Evolutionary conservation across 768 basidiomycete genomes (phyloP).

Genomic region (Pisolithus orientalis): DNA sequence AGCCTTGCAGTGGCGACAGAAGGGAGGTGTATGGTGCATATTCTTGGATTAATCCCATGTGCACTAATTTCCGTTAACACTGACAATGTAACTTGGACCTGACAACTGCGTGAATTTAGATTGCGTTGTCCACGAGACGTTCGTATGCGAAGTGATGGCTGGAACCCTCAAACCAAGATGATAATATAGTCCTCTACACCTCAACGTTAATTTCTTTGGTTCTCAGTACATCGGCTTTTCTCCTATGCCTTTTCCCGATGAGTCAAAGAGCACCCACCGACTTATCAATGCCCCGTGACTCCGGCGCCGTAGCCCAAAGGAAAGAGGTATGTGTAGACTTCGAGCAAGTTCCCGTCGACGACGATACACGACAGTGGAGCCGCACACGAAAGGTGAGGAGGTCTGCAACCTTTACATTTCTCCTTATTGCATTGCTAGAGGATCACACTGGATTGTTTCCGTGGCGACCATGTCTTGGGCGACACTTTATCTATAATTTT

Average conservation of each 20-base stretch:
- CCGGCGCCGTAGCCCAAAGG: background rate
- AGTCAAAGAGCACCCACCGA: too few species aligned
- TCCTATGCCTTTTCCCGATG: too few species aligned
- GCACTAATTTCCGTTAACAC: background rate
- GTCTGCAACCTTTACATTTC: background rate
- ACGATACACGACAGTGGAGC: slow-evolving; percentile 63
- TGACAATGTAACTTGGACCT: background rate
- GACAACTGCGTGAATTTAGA: background rate
- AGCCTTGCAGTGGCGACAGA: background rate
- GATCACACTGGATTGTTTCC: slow-evolving; percentile 22
- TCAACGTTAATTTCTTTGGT: too few species aligned
- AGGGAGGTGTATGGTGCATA: background rate
- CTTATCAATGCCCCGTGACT: too few species aligned
- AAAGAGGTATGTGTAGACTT: slow-evolving; percentile 22
- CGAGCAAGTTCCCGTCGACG: slow-evolving; percentile 36
- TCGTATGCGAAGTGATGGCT: background rate
- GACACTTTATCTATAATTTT: slow-evolving; percentile 60
- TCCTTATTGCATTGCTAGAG: slow-evolving; percentile 9
- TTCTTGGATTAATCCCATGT: background rate
- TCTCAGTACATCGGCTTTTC: too few species aligned
- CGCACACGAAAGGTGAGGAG: slow-evolving; percentile 43
- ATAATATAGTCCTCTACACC: too few species aligned
- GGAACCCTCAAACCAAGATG: too few species aligned
- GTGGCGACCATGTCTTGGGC: slow-evolving; percentile 44
- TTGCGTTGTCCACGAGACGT: background rate